Conservation (phyloP, 2,329 filamentous ascomycete species). For the Diaporthe caulivora region DNA sequence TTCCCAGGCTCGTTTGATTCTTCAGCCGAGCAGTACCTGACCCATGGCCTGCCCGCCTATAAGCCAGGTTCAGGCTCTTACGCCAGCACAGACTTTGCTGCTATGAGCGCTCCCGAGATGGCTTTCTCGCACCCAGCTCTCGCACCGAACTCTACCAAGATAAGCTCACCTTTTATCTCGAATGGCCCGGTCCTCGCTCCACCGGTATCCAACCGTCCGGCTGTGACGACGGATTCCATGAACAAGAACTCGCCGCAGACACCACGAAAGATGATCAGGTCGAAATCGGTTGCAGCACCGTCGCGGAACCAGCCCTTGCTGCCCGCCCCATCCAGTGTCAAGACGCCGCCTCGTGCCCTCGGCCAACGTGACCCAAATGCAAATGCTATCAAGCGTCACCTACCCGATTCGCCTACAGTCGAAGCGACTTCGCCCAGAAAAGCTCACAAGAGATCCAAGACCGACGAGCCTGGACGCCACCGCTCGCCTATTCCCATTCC, state of each 20-base stretch:
- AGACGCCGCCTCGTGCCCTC: conserved; percentile 35
- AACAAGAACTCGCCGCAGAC: conserved; percentile 38
- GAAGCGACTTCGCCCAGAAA: conserved; percentile 38
- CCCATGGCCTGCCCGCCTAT: conserved; percentile 26
- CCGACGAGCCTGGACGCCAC: conserved; percentile 38
- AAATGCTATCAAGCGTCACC: conserved; percentile 29
- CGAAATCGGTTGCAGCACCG: conserved; percentile 28
- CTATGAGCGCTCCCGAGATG: conserved; percentile 33
- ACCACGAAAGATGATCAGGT: conserved; percentile 36
- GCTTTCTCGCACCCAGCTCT: conserved; percentile 33
- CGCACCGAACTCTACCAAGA: conserved; percentile 32
- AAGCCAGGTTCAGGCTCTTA: conserved; percentile 21
- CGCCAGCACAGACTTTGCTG: conserved; percentile 31
- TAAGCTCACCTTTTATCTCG: conserved; percentile 35
- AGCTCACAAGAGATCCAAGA: conserved; percentile 38
- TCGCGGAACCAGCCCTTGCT: conserved; percentile 36
- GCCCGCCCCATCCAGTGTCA: conserved; percentile 35
- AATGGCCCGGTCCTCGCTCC: conserved; percentile 38
- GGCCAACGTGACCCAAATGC: conserved; percentile 37
- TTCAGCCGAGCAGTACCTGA: conserved; percentile 32
- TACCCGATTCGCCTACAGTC: conserved; percentile 38
- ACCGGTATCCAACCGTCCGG: conserved; percentile 28
- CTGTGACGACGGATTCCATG: conserved; percentile 36
- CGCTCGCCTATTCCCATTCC: conserved; percentile 61
- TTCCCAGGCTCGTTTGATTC: conserved; percentile 36